phyloP scores from a whole-genome alignment of 352 stramenopile genomes.

The Globisporangium yorkense region DNA sequence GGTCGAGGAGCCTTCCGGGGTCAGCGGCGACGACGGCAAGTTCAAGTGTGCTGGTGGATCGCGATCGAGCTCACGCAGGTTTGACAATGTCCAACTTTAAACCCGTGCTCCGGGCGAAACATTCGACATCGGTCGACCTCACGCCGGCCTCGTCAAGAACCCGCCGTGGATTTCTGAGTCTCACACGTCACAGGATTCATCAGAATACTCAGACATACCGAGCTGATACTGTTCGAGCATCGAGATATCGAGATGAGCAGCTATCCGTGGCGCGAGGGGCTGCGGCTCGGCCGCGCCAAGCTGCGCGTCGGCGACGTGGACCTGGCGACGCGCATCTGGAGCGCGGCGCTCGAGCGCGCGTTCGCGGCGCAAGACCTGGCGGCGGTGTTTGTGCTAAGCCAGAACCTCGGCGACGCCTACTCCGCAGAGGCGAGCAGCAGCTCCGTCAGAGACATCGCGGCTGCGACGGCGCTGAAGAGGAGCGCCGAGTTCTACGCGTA shows the following conservation, averaged over 20 bases:
- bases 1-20: neutral
- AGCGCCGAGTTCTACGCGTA: constrained; percentile 39
- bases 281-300: constrained; percentile 23
- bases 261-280: constrained; percentile 14
- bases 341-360: constrained; percentile 31
- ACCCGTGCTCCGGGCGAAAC: no score
- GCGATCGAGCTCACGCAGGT: neutral
- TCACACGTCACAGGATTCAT: no score
- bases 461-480: constrained; percentile 13
- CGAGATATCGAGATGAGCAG: neutral
- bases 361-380: constrained; percentile 48
- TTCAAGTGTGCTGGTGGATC: neutral
- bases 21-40: neutral
- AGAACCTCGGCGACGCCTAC: constrained; percentile 56
- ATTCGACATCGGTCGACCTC: no score
- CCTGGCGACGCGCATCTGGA: constrained; percentile 42
- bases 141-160: no score
- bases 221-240: no score
- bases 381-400: constrained; percentile 59
- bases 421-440: constrained; percentile 8
- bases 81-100: no score
- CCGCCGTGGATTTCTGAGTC: no score
- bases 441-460: constrained; percentile 1
- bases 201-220: no score
- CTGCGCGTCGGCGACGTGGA: constrained; percentile 25